These are phyloP conservation scores for Exophiala xenobiotica DNA, from an alignment of 2,329 filamentous ascomycete genomes.

Conservation along the genomic window DNA sequence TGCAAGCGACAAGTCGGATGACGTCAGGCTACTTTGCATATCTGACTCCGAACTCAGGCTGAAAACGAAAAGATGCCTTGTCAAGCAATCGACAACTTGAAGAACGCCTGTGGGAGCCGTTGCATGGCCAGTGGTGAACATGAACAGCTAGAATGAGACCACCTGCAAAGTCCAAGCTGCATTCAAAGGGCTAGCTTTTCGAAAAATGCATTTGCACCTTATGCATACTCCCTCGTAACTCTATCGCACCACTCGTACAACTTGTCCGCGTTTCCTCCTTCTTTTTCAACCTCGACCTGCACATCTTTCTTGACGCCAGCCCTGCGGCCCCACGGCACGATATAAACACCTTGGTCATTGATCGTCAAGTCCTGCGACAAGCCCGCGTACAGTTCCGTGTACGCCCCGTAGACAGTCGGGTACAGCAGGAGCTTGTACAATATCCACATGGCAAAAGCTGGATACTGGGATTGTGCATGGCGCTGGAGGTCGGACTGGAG, in stretches of 20 bases:
- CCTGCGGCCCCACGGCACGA: conserved; percentile 50
- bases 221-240: conserved; percentile 20
- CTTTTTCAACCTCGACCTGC: conserved; percentile 10
- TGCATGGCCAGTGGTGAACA: too few species aligned
- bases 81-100: too few species aligned
- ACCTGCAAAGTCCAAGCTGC: too few species aligned
- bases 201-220: too few species aligned
- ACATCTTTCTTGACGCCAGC: conserved; percentile 9
- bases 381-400: conserved; percentile 51
- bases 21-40: too few species aligned
- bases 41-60: too few species aligned
- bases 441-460: background rate
- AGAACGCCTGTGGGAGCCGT: too few species aligned
- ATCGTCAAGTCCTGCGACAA: conserved; percentile 44
- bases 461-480: conserved; percentile 20
- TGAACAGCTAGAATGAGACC: too few species aligned
- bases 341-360: conserved; percentile 36
- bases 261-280: conserved; percentile 13
- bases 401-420: conserved; percentile 43
- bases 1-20: too few species aligned
- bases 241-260: conserved; percentile 25
- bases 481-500: conserved; percentile 41
- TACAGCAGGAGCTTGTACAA: conserved; percentile 29
- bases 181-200: too few species aligned
- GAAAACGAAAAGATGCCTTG: too few species aligned